phyloP scores from a whole-genome alignment of 306 rosid species.

The Acacia acuminata region DNA sequence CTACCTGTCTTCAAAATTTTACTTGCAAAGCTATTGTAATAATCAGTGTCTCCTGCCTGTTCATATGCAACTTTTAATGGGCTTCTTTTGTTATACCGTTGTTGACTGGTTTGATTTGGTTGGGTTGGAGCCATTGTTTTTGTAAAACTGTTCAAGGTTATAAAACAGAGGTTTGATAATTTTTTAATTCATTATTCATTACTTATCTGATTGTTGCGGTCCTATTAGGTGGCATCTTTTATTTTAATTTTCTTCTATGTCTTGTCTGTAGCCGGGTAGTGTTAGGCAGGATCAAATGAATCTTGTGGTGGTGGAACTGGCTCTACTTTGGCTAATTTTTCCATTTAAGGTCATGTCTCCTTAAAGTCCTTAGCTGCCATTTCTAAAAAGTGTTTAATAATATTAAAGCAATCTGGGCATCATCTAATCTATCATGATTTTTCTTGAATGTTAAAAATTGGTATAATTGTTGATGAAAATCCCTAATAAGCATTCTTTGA shows the following conservation, averaged over 20 bases:
- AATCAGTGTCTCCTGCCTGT: not conserved
- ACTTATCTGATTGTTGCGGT: not conserved
- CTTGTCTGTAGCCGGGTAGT: not conserved
- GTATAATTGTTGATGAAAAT: not conserved
- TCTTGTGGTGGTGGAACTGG: not conserved
- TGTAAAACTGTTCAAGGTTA: not conserved
- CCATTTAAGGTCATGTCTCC: not conserved
- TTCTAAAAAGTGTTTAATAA: not conserved
- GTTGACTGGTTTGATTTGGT: not conserved
- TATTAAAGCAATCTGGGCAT: not conserved
- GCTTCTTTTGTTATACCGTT: conserved; percentile 4
- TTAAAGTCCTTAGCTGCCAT: not conserved
- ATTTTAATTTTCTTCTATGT: not conserved
- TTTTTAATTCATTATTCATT: conserved; percentile 11
- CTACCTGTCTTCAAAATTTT: not conserved
- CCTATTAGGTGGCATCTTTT: not conserved
- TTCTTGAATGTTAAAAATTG: not conserved
- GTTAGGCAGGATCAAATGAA: not conserved
- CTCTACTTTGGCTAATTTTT: not conserved
- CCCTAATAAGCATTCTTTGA: not conserved
- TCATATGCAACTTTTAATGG: not conserved
- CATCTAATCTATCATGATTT: not conserved
- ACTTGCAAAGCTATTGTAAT: not conserved
- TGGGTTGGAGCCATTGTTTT: not conserved
- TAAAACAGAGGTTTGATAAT: not conserved